Base-by-base conservation (phyloP, 768 basidiomycete species). In the Tylopilus intermedius region DNA sequence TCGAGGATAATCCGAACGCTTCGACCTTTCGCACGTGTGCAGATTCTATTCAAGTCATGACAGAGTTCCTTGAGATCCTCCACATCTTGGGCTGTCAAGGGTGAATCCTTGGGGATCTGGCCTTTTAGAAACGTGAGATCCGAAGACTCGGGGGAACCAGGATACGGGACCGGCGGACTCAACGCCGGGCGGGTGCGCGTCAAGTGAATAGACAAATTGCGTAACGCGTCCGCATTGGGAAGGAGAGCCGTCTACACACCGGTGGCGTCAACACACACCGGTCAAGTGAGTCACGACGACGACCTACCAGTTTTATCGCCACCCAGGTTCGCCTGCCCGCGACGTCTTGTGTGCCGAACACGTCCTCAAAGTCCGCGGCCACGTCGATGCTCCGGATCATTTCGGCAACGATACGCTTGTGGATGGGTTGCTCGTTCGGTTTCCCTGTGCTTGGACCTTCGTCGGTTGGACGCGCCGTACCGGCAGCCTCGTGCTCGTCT, bases 1-100 rank as follows among this genome's bases (percentile, higher is more conserved):
- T 95, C 93, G 41, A 96, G 73, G 44, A 88, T 80, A 29, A 96
- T 70, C 56, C 79, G 79, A 0, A 94, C 81, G 3, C 81, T 80
- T 35, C 80, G 73, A 32, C 79, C 72, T 59, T 76, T 71, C 0
- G 88, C 93, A 45, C 69, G 77, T 10, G 71, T 56, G 59, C 89
- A 90, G 49, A 96, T 88, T 32, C 68, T 70, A 18, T 74, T 62
- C 41, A 96, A 71, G 59, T 87, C 81, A 2, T 74, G 62, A 62
- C 83, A 79, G 2, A 96, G 72, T 2, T 79, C 80, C 8, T 72
- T 74, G 27, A 95, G 75, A 24, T 79, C 76, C 3, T 61, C 64
- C 21, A 92, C 69, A 58, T 95, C 90, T 8, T 79, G 71, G 1
- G 67, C 50, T 0, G 78, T 74, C 35, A 92, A 65, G 0, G 66